These are phyloP conservation scores for Filosporella fistucella DNA, from an alignment of 495 filamentous ascomycete species.

Conservation along the genomic window DNA sequence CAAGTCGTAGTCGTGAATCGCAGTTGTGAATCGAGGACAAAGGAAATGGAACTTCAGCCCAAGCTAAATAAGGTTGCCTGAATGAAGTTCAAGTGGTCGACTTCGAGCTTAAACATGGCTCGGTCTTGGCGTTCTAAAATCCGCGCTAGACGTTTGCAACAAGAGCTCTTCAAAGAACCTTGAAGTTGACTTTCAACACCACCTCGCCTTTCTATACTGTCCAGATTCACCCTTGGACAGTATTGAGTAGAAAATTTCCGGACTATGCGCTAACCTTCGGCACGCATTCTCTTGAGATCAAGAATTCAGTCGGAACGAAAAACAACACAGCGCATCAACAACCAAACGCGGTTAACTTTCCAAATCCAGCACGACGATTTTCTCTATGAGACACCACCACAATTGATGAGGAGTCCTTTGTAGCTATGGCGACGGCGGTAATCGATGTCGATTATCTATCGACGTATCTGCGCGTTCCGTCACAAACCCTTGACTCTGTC, in stretches of 20 bases:
- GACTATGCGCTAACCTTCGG: constrained; percentile 9
- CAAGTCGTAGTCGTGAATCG: no score
- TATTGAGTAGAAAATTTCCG: background rate
- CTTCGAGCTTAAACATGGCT: no score
- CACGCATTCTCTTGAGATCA: background rate
- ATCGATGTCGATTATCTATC: constrained; percentile 74
- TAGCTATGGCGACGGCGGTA: constrained; percentile 65
- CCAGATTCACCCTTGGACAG: no score
- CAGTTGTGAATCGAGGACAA: no score
- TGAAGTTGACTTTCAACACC: no score
- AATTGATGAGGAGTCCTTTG: constrained; percentile 15
- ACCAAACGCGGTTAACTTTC: constrained; percentile 10
- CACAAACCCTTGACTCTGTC: constrained; percentile 59
- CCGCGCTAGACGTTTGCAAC: no score
- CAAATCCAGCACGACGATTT: background rate
- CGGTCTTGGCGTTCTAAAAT: no score
- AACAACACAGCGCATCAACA: constrained; percentile 1
- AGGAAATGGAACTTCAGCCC: no score
- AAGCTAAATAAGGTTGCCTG: no score
- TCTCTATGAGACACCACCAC: constrained; percentile 14
- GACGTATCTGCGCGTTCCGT: constrained; percentile 66
- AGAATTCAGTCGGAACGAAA: background rate
- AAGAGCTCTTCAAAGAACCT: no score
- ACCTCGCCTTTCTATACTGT: no score
- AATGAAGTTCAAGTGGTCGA: no score